Conservation (phyloP, 2,329 filamentous ascomycete genomes). For the Aspergillus texensis region DNA sequence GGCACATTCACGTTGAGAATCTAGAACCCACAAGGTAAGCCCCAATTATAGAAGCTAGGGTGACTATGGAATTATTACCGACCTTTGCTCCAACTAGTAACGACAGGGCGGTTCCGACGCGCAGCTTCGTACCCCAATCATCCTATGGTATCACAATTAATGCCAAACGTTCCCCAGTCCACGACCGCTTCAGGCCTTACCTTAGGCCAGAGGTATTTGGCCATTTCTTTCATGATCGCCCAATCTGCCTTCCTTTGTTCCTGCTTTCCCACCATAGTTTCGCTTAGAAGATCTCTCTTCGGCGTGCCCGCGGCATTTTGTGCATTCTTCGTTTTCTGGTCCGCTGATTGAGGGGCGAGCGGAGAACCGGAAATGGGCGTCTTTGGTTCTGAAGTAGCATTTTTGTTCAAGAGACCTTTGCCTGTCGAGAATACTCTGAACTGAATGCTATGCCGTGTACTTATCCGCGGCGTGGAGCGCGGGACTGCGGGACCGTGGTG, state of each 20-base stretch:
- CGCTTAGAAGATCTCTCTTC: slow-evolving; percentile 63
- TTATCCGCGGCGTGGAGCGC: slow-evolving; percentile 25
- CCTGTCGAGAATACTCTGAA: slow-evolving; percentile 34
- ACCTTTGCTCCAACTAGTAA: slow-evolving; percentile 87
- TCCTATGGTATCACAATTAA: slow-evolving; percentile 50
- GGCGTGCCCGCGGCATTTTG: slow-evolving; percentile 33
- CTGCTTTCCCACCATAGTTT: slow-evolving; percentile 69
- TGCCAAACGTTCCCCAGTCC: slow-evolving; percentile 8
- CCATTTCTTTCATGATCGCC: slow-evolving; percentile 99
- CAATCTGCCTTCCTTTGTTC: slow-evolving; percentile 96
- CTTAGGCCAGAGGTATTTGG: slow-evolving; percentile 93
- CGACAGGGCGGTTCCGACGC: slow-evolving; percentile 81
- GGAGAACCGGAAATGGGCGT: slow-evolving; percentile 15
- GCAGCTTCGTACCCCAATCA: slow-evolving; percentile 76
- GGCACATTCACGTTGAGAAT: slow-evolving; percentile 95
- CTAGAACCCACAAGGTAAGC: slow-evolving; percentile 37
- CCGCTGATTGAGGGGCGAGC: slow-evolving; percentile 20
- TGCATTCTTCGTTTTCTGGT: slow-evolving; percentile 25
- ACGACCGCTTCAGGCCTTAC: slow-evolving; percentile 31
- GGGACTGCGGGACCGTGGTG: slow-evolving; percentile 28
- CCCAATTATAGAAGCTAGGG: not conserved
- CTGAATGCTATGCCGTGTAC: slow-evolving; percentile 27
- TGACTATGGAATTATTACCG: slow-evolving; percentile 16
- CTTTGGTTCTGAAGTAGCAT: slow-evolving; percentile 23
- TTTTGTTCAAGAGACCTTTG: slow-evolving; percentile 24